These are phyloP conservation scores for Neurospora crassa DNA, from an alignment of 2,329 filamentous ascomycete species.

Conservation along the genomic window DNA sequence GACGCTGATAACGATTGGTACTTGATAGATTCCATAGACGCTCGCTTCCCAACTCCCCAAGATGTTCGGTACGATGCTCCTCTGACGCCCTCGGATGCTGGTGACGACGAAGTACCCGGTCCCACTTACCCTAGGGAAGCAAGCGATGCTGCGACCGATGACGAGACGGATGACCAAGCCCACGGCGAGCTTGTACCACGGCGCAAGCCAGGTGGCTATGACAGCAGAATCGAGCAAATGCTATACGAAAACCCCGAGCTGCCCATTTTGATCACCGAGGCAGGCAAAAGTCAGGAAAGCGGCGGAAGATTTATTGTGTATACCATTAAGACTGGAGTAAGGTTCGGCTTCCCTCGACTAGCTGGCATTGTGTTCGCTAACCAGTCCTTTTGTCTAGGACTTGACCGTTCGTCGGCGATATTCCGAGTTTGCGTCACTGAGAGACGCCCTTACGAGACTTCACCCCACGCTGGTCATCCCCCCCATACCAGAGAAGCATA, in stretches of 20 bases:
- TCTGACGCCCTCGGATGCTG: constrained; percentile 62
- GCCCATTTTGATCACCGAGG: constrained; percentile 84
- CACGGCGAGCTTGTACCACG: constrained; percentile 40
- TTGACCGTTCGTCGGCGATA: constrained; percentile 91
- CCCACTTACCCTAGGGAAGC: constrained; percentile 33
- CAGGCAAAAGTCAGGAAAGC: constrained; percentile 88
- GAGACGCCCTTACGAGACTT: constrained; percentile 78
- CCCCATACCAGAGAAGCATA: constrained; percentile 97
- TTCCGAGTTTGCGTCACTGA: constrained; percentile 88
- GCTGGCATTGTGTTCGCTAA: constrained; percentile 3
- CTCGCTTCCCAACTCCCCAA: neutral
- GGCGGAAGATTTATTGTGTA: constrained; percentile 94
- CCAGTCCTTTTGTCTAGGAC: constrained; percentile 49
- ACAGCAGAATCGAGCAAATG: constrained; percentile 94
- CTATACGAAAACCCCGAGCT: constrained; percentile 89
- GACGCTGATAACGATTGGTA: constrained; percentile 37
- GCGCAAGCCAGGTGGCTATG: constrained; percentile 76
- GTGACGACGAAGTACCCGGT: constrained; percentile 47
- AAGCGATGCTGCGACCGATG: constrained; percentile 37
- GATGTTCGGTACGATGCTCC: constrained; percentile 53
- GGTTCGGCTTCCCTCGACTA: constrained; percentile 17
- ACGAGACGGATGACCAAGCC: constrained; percentile 32
- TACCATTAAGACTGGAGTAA: constrained; percentile 87
- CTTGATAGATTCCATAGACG: constrained; percentile 25
- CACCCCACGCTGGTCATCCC: constrained; percentile 94